Evolutionary conservation across 371 early-diverging fungal species (phyloP), one percentile per base, ranked within the genome.

Genomic region (Rhizopus microsporus): DNA sequence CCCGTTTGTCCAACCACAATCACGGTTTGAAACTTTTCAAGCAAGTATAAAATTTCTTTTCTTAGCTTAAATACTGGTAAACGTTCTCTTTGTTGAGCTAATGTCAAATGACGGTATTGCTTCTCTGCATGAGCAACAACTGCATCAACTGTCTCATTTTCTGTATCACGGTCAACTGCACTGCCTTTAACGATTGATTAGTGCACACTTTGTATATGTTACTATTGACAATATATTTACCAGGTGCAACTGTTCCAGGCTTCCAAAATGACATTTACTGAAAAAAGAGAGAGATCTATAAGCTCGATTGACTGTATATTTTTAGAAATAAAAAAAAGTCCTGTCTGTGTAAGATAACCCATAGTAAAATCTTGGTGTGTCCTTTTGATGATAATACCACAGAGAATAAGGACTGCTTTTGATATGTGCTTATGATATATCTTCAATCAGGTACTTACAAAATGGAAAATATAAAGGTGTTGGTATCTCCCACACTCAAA

Each of bases 191-290:
- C 16, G 23, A 23, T 23, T 23, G 23, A 23, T 23, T 23, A 34
- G 16, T 40, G 7, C 1, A 9, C 29, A 5, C 32, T 63, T 12
- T 39, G 3, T 53, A 9, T 47, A 35, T 29, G 30, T 49, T 6
- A 8, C 58, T 16, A 33, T 40, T 23, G 23, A 23, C 39, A 35
- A 35, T 12, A 8, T 29, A 47, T 56, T 66, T 83, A 77, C 83
- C 87, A 48, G 87, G 87, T 30, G 85, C 87, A 32, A 83, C 71
- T 4, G 85, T 83, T 32, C 85, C 87, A 50, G 87, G 87, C 68
- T 87, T 83, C 84, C 84, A 83, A 47, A 83, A 83, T 12, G 84
- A 74, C 84, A 83, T 83, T 49, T 44, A 15, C n/a, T 43, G 17
- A 43, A 43, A 43, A 43, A 43, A 43, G n/a, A 43, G 2, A 23